Evolutionary conservation across 2,329 filamentous ascomycete genomes (phyloP), one percentile per base, ranked within the genome.

Genomic region (Colletotrichum limetticola): DNA sequence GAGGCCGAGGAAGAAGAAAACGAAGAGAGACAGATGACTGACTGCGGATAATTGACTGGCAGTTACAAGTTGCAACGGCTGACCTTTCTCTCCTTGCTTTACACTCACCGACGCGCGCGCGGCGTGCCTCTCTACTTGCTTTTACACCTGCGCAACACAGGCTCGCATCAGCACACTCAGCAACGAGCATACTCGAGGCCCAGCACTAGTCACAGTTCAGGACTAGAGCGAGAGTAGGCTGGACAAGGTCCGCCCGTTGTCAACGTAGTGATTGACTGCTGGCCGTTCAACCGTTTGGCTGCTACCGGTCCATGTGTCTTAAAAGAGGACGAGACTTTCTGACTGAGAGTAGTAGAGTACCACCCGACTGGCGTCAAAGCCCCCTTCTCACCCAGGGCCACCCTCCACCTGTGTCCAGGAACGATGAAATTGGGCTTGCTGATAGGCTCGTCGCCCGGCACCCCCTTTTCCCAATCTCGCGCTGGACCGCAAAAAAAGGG

Each of bases 381-480:
- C 66, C 26, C 53, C 32, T 16, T 61, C n/a, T 5, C 37, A 42
- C 16, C 37, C 37, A 42, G 14, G 37, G 14, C 37, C 5, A 37
- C 70, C 42, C 67, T 37, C 42, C 5, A 49, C 70, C 26, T 57
- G 26, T 56, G 56, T 42, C 67, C 71, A 71, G 71, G 55, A 66
- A 68, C 71, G 28, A 30, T 42, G 62, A 74, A 28, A 74, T 68
- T 63, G 59, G 42, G 53, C n/a, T 63, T 42, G 26, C 42, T 74
- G 68, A 74, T 74, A 74, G 71, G 71, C 62, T 58, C 55, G 52
- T 42, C 14, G 28, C 19, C 71, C 61, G 28, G 68, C 63, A 53
- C 52, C 71, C 68, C 71, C 71, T 74, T 74, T 74, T 74, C 49
- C 42, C 71, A 74, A 74, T 74, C 57, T 74, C 68, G 62, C 59